phyloP scores from a whole-genome alignment of 805 yeast genomes.

The Phaffomyces antillensis region DNA sequence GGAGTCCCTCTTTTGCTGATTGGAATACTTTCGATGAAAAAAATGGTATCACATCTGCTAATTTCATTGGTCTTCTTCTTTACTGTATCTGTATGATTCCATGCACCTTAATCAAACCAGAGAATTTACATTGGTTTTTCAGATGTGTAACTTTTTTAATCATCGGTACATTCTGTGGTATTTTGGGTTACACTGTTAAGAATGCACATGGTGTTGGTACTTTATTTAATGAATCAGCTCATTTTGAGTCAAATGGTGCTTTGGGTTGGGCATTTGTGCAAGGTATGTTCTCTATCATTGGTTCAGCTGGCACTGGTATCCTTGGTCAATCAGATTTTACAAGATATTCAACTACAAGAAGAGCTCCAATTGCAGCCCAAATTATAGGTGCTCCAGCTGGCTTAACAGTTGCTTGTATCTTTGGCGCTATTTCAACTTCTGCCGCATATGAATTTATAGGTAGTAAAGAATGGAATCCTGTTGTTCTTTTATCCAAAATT shows the following conservation, averaged over 20 bases:
- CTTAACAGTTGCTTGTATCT: slow-evolving; percentile 26
- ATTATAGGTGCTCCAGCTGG: slow-evolving; percentile 21
- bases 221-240: slow-evolving; percentile 9
- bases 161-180: slow-evolving; percentile 25
- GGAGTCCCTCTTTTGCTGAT: slow-evolving; percentile 18
- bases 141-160: slow-evolving; percentile 21
- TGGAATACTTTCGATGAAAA: slow-evolving; percentile 24
- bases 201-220: slow-evolving; percentile 24
- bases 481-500: slow-evolving; percentile 14
- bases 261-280: slow-evolving; percentile 25
- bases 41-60: slow-evolving; percentile 31
- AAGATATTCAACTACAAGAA: slow-evolving; percentile 23
- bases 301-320: slow-evolving; percentile 24
- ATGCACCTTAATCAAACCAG: slow-evolving; percentile 25
- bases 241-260: slow-evolving; percentile 4
- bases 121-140: slow-evolving; percentile 23
- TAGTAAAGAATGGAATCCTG: slow-evolving; percentile 25
- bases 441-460: slow-evolving; percentile 24
- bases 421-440: slow-evolving; percentile 26
- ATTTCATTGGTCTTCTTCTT: slow-evolving; percentile 32
- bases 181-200: slow-evolving; percentile 24
- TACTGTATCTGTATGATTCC: slow-evolving; percentile 30
- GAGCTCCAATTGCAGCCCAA: slow-evolving; percentile 22
- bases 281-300: slow-evolving; percentile 23
- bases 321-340: slow-evolving; percentile 29